Base-by-base conservation (phyloP, 306 rosid species). In the Gleditsia sinensis region DNA sequence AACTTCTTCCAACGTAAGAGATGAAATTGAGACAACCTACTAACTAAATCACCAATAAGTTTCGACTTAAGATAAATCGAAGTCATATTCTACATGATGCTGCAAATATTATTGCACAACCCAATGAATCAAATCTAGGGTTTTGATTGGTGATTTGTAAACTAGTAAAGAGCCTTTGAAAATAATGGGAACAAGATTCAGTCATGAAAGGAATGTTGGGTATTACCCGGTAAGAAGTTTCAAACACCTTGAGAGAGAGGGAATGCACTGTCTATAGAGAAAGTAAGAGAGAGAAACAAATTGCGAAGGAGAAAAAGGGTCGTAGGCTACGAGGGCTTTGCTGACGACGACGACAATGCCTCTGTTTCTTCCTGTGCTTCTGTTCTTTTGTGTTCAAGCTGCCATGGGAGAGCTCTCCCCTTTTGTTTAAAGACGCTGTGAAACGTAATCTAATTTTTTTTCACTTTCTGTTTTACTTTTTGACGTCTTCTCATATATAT, bases 91-190 rank as follows among this genome's bases (percentile, higher is more conserved):
- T 42, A 56, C 66, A 75, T n/a, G 45, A 70, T 10, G 53, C 17
- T 27, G 9, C 69, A 76, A 25, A 33, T 36, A 60, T 67, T 70
- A 67, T 61, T 30, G 49, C 53, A 64, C 19, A 78, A 19, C 73
- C 62, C 45, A 70, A 74, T 71, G 58, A 24, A 81, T 78, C 89
- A 62, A 90, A 90, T 84, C 88, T 87, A 88, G 91, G 93, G 93
- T 78, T 93, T 83, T 36, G 9, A 70, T 74, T 57, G 48, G 64
- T 78, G 86, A 86, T 72, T 66, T 20, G 40, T 49, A 12, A 71
- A 78, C 56, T 12, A 9, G 53, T 25, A 43, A 27, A n/a, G n/a
- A 13, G 23, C 23, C 71, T 69, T 71, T 66, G 62, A 51, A 27
- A 68, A 67, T 58, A 82, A 70, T 36, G 32, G 69, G 59, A 63